phyloP scores from a whole-genome alignment of 2,329 filamentous ascomycete genomes.

The Fusarium pseudocircinatum region DNA sequence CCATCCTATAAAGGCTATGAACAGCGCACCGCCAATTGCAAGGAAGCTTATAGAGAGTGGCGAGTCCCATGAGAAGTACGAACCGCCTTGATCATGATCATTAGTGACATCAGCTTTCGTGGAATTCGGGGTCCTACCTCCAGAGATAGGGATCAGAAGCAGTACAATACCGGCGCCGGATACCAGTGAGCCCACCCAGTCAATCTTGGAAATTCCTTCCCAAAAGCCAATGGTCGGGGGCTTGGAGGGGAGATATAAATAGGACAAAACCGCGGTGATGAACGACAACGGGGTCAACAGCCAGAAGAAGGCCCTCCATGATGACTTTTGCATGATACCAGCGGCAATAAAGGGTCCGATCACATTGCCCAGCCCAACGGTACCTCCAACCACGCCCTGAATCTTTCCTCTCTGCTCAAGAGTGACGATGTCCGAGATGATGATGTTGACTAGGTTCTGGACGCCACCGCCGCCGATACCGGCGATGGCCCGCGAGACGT shows the following conservation, averaged over 20 bases:
- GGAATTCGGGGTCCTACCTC: not conserved
- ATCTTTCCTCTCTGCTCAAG: not conserved
- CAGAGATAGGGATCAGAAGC: not conserved
- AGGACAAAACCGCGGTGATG: rapidly evolving
- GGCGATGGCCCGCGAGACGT: not conserved
- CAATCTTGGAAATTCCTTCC: not conserved
- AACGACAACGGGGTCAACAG: not conserved
- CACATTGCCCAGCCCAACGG: not conserved
- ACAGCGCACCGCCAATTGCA: rapidly evolving
- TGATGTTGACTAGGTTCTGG: not conserved
- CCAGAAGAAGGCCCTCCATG: not conserved
- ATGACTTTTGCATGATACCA: not conserved
- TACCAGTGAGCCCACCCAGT: not conserved
- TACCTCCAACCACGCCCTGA: not conserved
- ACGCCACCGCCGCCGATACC: not conserved
- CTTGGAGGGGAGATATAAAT: not conserved
- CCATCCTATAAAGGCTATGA: not conserved
- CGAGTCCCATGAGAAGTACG: not conserved
- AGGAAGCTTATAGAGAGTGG: not conserved
- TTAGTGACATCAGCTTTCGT: too few relatives aligned
- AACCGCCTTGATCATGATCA: not conserved
- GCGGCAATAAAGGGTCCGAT: not conserved
- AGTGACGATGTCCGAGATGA: not conserved
- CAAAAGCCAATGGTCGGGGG: not conserved
- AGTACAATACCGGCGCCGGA: not conserved